Base-by-base conservation (phyloP, 2,329 filamentous ascomycete genomes). In the Berkeleyomyces basicola region DNA sequence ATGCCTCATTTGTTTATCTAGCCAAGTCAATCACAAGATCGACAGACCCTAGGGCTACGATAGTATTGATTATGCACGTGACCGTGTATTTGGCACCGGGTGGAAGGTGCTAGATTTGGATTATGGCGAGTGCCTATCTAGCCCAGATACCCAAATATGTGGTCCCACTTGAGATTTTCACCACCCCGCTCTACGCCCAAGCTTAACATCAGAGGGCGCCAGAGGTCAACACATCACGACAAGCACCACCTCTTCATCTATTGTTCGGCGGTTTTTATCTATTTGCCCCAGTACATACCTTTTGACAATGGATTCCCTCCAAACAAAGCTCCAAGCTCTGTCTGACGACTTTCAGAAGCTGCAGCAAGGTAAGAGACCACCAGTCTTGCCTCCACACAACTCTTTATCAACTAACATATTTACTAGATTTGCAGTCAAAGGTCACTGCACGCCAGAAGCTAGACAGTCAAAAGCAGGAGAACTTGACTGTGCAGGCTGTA, bases 381-480 rank as follows among this genome's bases (percentile, higher is more conserved):
- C 46, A n/a, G 11, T 16, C 11, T 7, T 7, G 3, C 11, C 16
- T 58, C 31, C 10, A 37, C 11, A 42, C 33, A 33, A 33, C 37
- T 9, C 10, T 43, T 10, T 9, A 39, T n/a, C 33, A 49, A 57
- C 65, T 68, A 14, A 65, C 42, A 10, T 39, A 16, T 2, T 16
- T 36, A 14, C 1, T 68, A 96, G 93, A 97, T 68, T 81, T 97
- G 62, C 87, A 90, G 72, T 81, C 78, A 51, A 77, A 83, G 16
- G 83, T 97, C 36, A 79, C 84, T 53, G 87, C 90, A 7, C 83
- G 91, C 66, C 91, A 99, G 76, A 95, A 88, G 74, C 83, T 99
- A 5, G 91, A 96, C 72, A 88, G 90, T 5, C 93, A 99, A 74
- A 88, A 88, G 72, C 89, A 96, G 71, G 93, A 99, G 73, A 99